Evolutionary conservation across 768 basidiomycete genomes (phyloP).

Genomic region (Pleurotus cornucopiae): DNA sequence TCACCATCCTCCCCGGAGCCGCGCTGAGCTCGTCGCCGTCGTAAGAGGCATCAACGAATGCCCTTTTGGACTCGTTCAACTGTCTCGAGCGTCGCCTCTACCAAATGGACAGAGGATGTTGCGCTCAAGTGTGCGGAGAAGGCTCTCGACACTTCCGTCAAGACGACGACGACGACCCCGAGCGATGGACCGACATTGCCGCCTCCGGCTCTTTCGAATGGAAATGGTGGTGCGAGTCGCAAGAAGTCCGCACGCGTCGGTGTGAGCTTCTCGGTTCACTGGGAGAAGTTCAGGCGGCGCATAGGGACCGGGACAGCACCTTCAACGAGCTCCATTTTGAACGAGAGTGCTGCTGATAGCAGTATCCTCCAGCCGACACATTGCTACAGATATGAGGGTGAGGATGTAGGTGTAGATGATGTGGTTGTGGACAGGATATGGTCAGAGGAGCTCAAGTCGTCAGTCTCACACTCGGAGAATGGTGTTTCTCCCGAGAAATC

Average conservation of each 20-base stretch:
- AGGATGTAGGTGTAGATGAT: slow-evolving; percentile 51
- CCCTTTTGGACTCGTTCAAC: slow-evolving; percentile 7
- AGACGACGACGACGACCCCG: slow-evolving; percentile 12
- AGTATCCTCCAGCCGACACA: slow-evolving; percentile 22
- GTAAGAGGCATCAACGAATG: slow-evolving; percentile 5
- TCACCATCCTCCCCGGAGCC: slow-evolving; percentile 7
- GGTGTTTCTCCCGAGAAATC: slow-evolving; percentile 45
- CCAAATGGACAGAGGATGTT: slow-evolving; percentile 11
- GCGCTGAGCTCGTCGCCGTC: slow-evolving; percentile 8
- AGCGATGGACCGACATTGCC: slow-evolving; percentile 29
- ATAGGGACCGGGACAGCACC: slow-evolving; percentile 54
- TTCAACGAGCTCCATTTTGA: slow-evolving; percentile 48
- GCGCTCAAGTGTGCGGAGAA: slow-evolving; percentile 6
- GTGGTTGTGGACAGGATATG: slow-evolving; percentile 73
- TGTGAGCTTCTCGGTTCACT: slow-evolving; percentile 32
- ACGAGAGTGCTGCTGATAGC: slow-evolving; percentile 42
- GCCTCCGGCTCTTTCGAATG: slow-evolving; percentile 34
- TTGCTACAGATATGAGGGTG: slow-evolving; percentile 22
- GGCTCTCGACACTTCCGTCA: slow-evolving; percentile 12
- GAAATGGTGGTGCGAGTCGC: slow-evolving; percentile 14
- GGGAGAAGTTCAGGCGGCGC: slow-evolving; percentile 49
- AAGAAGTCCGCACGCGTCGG: slow-evolving; percentile 32
- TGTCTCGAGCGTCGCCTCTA: neutral
- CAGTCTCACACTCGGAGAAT: slow-evolving; percentile 49
- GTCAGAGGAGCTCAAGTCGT: slow-evolving; percentile 56